Percentiles rank a stretch among this genome's conserved stretches.
These are phyloP conservation scores for Colletotrichum sp. DNA, from an alignment of 2,329 filamentous ascomycete species.

Conservation along the genomic window DNA sequence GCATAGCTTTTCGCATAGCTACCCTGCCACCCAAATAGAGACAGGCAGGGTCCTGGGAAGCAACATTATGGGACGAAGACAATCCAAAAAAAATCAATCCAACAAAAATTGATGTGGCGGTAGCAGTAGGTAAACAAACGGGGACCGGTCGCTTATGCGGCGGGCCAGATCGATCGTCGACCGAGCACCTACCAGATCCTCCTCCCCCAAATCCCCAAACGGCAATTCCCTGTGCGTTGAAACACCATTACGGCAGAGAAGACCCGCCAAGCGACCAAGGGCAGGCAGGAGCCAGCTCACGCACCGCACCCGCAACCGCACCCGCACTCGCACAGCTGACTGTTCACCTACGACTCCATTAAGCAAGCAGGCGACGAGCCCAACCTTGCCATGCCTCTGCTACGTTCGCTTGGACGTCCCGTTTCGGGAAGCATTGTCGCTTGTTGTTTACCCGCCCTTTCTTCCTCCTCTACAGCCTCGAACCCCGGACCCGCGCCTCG, in stretches of 20 bases:
- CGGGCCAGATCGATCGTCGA: not conserved
- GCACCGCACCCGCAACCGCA: constrained; percentile 15
- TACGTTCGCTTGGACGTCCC: constrained; percentile 14
- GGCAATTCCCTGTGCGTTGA: constrained; percentile 13
- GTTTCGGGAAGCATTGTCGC: constrained; percentile 11
- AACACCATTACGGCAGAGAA: constrained; percentile 4
- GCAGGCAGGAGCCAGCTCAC: constrained; percentile 2
- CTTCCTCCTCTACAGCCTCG: not conserved
- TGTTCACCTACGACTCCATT: not conserved
- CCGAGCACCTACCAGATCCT: not conserved
- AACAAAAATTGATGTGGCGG: not conserved
- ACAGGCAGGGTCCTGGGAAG: constrained; percentile 1
- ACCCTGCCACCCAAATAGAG: not conserved
- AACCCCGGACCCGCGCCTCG: not conserved
- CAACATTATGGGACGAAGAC: constrained; percentile 1
- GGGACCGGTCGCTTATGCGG: not conserved
- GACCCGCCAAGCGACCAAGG: not conserved
- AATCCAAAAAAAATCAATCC: not conserved
- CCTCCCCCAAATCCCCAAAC: not conserved
- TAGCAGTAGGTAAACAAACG: not conserved
- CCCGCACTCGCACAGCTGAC: not conserved
- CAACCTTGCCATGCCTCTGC: not conserved
- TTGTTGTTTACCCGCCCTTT: not conserved
- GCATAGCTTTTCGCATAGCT: constrained; percentile 19
- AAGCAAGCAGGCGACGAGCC: not conserved